Conservation (phyloP, 2,329 filamentous ascomycete species). For the Paecilomyces dactylethromorphus region DNA sequence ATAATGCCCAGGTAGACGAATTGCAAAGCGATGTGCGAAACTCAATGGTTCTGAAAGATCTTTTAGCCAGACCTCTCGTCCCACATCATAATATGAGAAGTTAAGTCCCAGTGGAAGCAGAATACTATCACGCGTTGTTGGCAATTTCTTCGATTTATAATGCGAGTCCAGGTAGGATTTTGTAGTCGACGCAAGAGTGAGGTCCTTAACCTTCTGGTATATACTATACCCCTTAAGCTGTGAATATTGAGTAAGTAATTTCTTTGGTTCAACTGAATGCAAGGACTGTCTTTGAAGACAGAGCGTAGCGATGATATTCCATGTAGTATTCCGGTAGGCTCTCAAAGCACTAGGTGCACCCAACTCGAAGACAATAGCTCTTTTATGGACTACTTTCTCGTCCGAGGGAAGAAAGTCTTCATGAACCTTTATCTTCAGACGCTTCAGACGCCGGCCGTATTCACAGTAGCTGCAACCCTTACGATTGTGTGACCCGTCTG, state of each 20-base stretch:
- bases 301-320: slow-evolving; percentile 38
- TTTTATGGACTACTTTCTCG: slow-evolving; percentile 19
- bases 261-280: slow-evolving; percentile 10
- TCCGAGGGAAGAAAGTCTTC: slow-evolving; percentile 45
- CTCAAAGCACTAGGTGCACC: slow-evolving; percentile 37
- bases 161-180: slow-evolving; percentile 47
- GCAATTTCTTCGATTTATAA: slow-evolving; percentile 37
- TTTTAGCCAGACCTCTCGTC: slow-evolving; percentile 32
- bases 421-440: slow-evolving; percentile 40
- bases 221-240: slow-evolving; percentile 20
- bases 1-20: slow-evolving; percentile 31
- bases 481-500: slow-evolving; percentile 19
- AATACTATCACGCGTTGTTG: slow-evolving; percentile 35
- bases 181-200: slow-evolving; percentile 39
- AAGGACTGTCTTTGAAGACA: slow-evolving; percentile 16
- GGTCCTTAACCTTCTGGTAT: slow-evolving; percentile 2
- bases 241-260: slow-evolving; percentile 26
- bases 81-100: slow-evolving; percentile 44
- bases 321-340: slow-evolving; percentile 49
- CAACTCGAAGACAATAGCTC: slow-evolving; percentile 49
- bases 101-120: slow-evolving; percentile 42
- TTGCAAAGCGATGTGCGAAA: slow-evolving; percentile 40
- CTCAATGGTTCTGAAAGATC: slow-evolving; percentile 24
- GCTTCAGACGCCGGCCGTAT: slow-evolving; percentile 25
- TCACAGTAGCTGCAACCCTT: slow-evolving; percentile 41